phyloP scores from a whole-genome alignment of 305 asterid genomes.

The Fraxinus dipetala region DNA sequence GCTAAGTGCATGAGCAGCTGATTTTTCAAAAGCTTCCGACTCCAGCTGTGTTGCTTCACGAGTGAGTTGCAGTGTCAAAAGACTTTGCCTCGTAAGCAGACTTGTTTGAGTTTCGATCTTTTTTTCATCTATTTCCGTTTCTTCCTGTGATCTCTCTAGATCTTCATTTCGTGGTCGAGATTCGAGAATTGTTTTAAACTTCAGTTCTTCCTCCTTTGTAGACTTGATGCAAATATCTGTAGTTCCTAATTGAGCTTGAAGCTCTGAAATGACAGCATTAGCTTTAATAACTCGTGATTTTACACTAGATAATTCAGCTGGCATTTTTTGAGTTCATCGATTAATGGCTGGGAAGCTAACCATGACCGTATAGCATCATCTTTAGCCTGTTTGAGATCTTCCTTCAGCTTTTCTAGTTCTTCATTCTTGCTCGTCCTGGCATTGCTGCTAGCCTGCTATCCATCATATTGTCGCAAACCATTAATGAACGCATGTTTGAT shows the following conservation, averaged over 20 bases:
- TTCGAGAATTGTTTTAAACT: slow-evolving; percentile 23
- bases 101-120: slow-evolving; percentile 38
- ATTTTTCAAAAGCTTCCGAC: slow-evolving; percentile 42
- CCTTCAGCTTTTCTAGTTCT: slow-evolving; percentile 38
- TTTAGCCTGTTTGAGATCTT: slow-evolving; percentile 50
- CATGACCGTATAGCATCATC: slow-evolving; percentile 46
- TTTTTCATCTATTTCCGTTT: slow-evolving; percentile 36
- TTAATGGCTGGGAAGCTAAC: slow-evolving; percentile 60
- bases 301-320: slow-evolving; percentile 37
- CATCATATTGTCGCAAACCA: not conserved
- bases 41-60: slow-evolving; percentile 42
- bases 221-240: slow-evolving; percentile 34
- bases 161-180: slow-evolving; percentile 36
- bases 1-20: slow-evolving; percentile 44
- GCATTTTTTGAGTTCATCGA: slow-evolving; percentile 59
- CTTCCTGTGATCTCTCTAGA: slow-evolving; percentile 39
- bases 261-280: slow-evolving; percentile 26
- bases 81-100: slow-evolving; percentile 45
- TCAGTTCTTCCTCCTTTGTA: slow-evolving; percentile 44
- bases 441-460: not conserved
- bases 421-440: slow-evolving; percentile 20
- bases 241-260: slow-evolving; percentile 45
- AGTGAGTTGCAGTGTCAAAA: slow-evolving; percentile 52
- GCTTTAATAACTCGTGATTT: slow-evolving; percentile 28
- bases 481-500: not conserved